Base-by-base conservation (phyloP, 1,284 basidiomycete genomes). In the Sporisorium scitamineum region DNA sequence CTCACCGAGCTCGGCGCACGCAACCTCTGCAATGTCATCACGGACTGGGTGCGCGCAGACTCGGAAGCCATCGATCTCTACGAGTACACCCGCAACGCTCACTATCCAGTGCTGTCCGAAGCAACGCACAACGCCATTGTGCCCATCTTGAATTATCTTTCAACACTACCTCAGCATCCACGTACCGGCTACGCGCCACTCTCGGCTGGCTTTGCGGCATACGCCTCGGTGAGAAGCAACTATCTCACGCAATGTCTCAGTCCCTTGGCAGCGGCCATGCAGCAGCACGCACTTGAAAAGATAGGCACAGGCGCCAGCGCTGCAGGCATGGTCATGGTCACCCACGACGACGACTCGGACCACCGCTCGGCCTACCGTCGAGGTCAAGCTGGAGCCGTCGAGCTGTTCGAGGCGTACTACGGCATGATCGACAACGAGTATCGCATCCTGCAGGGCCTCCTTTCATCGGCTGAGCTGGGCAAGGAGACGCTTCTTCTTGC, bases 1-100 rank as follows among this genome's bases (percentile, higher is more conserved):
- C 70, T 85, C 20, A 69, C 81, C 52, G 83, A 85, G 37, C 63
- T 76, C 13, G 83, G 82, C 24, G 76, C 80, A 2, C 72, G 78
- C 41, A 83, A 84, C 39, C 60, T 85, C 24, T 65, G 69, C 32
- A 70, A 71, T 18, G 68, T 84, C 48, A 70, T 85, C 39, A 61
- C 72, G 41, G 80, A 83, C 47, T 85, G 78, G 76, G 69, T 78
- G 7, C 45, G 64, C 2, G 69, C 81, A 5, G 82, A 81, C 37
- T 83, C 81, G 11, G 63, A 74, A n/a, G 60, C 61, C 22, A 73
- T 83, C 54, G 80, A 84, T 48, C 60, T 73, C 9, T 37, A 63
- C 26, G 79, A 80, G 6, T 78, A 76, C 54, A 71, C 50, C 22
- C 61, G 62, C 18, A 65, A 65, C n/a, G 59, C 58, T 4, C 58